These are phyloP conservation scores for Pseudozyma thailandica DNA, from an alignment of 1,284 basidiomycete species.

Conservation along the genomic window DNA sequence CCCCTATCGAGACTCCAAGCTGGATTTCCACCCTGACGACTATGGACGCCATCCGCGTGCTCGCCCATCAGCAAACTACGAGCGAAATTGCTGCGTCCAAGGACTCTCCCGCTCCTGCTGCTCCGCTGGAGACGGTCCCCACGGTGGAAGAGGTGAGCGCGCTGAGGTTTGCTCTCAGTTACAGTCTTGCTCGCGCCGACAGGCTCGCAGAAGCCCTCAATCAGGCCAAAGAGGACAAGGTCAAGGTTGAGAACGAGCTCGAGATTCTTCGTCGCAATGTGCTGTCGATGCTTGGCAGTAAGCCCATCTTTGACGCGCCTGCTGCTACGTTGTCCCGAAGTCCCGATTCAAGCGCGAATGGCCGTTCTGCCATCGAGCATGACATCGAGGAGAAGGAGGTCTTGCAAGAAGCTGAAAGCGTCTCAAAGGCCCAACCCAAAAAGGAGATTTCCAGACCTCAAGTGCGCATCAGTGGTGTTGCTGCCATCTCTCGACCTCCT, in stretches of 20 bases:
- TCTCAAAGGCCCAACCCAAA: not conserved
- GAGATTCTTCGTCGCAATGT: slow-evolving; percentile 31
- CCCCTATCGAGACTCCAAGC: slow-evolving; percentile 12
- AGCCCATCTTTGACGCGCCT: slow-evolving; percentile 3
- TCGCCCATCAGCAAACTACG: slow-evolving; percentile 23
- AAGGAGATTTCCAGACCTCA: slow-evolving; percentile 1
- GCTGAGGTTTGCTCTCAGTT: slow-evolving; percentile 30
- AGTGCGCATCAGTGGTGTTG: not conserved
- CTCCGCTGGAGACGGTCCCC: not conserved
- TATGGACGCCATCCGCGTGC: slow-evolving; percentile 38
- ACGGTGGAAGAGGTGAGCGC: slow-evolving; percentile 18
- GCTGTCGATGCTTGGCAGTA: slow-evolving; percentile 28
- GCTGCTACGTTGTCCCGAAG: not conserved
- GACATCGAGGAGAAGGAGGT: slow-evolving; percentile 4
- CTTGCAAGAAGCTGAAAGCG: too few species aligned
- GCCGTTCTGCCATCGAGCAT: not conserved
- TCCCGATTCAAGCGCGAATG: not conserved
- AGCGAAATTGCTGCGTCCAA: not conserved
- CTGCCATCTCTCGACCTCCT: slow-evolving; percentile 10
- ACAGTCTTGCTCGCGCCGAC: slow-evolving; percentile 21
- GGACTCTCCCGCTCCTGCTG: not conserved
- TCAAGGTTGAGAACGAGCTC: slow-evolving; percentile 25
- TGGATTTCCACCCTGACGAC: slow-evolving; percentile 36
- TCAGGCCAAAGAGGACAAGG: slow-evolving; percentile 20
- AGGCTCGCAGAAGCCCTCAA: slow-evolving; percentile 24